Conservation (phyloP, 2,329 filamentous ascomycete species). For the Nemania bipapillata region DNA sequence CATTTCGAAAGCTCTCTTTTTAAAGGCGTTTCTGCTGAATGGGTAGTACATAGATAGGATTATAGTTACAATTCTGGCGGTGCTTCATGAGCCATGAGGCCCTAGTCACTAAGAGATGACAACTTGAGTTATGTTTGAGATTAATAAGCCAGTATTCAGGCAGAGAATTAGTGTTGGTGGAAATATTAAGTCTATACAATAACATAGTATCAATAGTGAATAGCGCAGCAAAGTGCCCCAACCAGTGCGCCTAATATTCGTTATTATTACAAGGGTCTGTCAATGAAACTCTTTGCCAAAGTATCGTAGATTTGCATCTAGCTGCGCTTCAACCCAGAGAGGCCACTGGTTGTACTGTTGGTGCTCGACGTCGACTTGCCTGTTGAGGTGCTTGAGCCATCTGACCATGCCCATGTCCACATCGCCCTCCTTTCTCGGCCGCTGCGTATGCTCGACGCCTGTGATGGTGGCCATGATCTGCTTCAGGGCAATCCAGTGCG, state of each 20-base stretch:
- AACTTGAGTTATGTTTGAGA: background rate
- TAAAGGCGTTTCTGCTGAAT: background rate
- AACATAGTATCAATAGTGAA: slow-evolving; percentile 27
- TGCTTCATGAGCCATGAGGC: background rate
- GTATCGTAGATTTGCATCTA: slow-evolving; percentile 58
- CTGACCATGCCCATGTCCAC: slow-evolving; percentile 58
- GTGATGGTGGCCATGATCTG: slow-evolving; percentile 65
- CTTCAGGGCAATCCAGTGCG: slow-evolving; percentile 67
- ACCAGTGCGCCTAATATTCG: slow-evolving; percentile 2
- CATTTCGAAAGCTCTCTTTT: background rate
- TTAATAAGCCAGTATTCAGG: slow-evolving; percentile 4
- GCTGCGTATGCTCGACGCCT: slow-evolving; percentile 52
- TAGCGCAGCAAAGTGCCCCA: background rate
- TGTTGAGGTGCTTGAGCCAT: slow-evolving; percentile 65
- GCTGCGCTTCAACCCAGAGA: slow-evolving; percentile 64
- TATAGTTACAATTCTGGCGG: background rate
- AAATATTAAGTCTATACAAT: slow-evolving; percentile 1
- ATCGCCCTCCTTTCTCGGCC: slow-evolving; percentile 39
- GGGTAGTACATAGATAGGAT: too few relatives aligned
- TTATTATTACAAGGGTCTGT: slow-evolving; percentile 4
- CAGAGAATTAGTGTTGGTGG: slow-evolving; percentile 9
- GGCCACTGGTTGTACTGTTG: slow-evolving; percentile 64
- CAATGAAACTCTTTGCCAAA: slow-evolving; percentile 55
- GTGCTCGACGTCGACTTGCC: slow-evolving; percentile 59
- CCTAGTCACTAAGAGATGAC: background rate